phyloP scores from a whole-genome alignment of 306 rosid genomes.

The Casuarina glauca region DNA sequence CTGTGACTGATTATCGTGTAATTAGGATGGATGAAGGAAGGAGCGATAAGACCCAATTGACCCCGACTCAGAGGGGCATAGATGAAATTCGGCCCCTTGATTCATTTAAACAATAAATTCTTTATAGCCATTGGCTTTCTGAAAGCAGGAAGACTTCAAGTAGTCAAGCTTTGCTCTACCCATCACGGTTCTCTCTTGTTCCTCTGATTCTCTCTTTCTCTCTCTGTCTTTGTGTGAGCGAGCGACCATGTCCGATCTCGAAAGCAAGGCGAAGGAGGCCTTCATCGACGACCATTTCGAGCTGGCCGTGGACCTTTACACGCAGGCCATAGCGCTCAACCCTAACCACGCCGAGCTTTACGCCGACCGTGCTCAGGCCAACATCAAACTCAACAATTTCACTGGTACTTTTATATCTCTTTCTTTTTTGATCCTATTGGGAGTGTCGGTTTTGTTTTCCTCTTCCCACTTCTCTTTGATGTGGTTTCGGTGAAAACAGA shows the following conservation, averaged over 20 bases:
- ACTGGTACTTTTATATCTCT: slow-evolving; percentile 44
- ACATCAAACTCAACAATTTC: slow-evolving; percentile 65
- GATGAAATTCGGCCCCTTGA: no score
- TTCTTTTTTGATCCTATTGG: background rate
- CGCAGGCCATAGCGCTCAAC: slow-evolving; percentile 60
- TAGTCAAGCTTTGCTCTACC: slow-evolving; percentile 25
- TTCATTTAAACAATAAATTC: no score
- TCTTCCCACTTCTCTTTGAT: background rate
- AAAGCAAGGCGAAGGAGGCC: slow-evolving; percentile 65
- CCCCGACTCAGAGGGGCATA: no score
- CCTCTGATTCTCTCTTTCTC: background rate
- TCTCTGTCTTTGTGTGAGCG: background rate
- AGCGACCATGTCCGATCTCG: slow-evolving; percentile 73
- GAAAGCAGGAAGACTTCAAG: background rate
- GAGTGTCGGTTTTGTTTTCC: background rate
- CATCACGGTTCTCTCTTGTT: background rate
- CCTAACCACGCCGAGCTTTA: slow-evolving; percentile 60
- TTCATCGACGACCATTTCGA: slow-evolving; percentile 86
- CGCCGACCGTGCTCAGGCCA: slow-evolving; percentile 90
- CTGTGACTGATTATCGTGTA: no score
- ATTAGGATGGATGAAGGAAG: no score
- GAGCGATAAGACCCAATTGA: no score
- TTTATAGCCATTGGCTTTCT: background rate
- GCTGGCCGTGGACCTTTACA: slow-evolving; percentile 59
- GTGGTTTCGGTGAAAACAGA: background rate